A percentile compares a stretch with the other conserved stretches of the same genome.
phyloP scores from a whole-genome alignment of 306 rosid species.

The Elaeagnus macrophylla region DNA sequence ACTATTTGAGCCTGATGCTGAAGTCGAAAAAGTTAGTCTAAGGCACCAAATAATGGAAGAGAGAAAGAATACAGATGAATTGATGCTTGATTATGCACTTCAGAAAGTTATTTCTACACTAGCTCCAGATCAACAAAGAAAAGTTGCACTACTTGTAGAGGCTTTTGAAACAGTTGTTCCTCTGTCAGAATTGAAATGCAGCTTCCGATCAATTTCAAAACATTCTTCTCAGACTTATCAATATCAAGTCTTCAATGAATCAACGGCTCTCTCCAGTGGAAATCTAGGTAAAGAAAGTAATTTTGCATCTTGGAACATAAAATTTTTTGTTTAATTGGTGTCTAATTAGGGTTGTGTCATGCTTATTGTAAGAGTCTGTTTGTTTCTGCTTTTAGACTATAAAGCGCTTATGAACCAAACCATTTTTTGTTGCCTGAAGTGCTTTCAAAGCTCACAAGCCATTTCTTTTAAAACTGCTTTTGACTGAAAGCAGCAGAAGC shows the following conservation, averaged over 20 bases:
- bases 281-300: constrained; percentile 14
- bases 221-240: constrained; percentile 23
- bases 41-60: constrained; percentile 47
- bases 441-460: too few relatives aligned
- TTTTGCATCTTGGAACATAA: too few relatives aligned
- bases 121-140: constrained; percentile 64
- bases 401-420: too few relatives aligned
- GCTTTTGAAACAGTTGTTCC: constrained; percentile 80
- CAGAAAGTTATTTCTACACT: constrained; percentile 74
- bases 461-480: too few relatives aligned
- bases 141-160: constrained; percentile 58
- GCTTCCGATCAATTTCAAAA: constrained; percentile 17
- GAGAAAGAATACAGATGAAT: constrained; percentile 59
- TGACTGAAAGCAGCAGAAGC: too few relatives aligned
- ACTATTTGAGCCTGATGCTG: constrained; percentile 34
- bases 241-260: constrained; percentile 20
- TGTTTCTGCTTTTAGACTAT: too few relatives aligned
- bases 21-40: constrained; percentile 48
- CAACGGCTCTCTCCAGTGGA: constrained; percentile 20
- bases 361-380: too few relatives aligned
- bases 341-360: too few relatives aligned
- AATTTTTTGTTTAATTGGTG: too few relatives aligned
- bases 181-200: constrained; percentile 31
- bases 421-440: too few relatives aligned
- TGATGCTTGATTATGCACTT: constrained; percentile 91